Conservation (phyloP, 2,329 filamentous ascomycete species). For the Bipolaris oryzae region DNA sequence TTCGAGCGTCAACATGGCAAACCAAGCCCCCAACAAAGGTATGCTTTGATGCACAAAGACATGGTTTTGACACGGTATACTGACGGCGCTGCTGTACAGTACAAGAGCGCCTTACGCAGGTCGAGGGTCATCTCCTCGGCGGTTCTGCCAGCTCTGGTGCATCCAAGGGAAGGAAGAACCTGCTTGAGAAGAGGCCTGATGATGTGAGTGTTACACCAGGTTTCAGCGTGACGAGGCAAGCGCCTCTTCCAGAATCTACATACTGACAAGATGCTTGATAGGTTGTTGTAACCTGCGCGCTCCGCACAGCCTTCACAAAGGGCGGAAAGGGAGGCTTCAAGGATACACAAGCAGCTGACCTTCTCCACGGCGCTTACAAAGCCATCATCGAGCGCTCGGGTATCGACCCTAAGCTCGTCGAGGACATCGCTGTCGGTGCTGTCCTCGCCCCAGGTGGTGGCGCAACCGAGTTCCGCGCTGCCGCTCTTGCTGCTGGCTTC, state of each 20-base stretch:
- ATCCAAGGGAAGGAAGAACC: conserved; percentile 48
- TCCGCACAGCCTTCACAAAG: conserved; percentile 90
- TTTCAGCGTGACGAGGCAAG: neutral
- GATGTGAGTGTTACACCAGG: conserved; percentile 51
- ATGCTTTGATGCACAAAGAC: conserved; percentile 1
- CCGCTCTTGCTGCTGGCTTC: conserved; percentile 88
- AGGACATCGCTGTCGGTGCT: conserved; percentile 90
- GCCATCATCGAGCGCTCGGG: conserved; percentile 81
- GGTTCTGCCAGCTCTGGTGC: conserved; percentile 23
- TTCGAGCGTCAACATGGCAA: conserved; percentile 39
- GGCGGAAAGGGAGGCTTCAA: conserved; percentile 95
- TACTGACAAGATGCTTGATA: conserved; percentile 19
- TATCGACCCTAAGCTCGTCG: conserved; percentile 85
- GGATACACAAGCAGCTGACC: conserved; percentile 85
- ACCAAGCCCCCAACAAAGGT: conserved; percentile 43
- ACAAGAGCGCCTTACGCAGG: conserved; percentile 64
- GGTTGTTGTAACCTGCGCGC: conserved; percentile 88
- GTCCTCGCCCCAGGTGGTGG: conserved; percentile 93
- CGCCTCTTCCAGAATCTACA: neutral
- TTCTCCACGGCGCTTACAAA: conserved; percentile 83
- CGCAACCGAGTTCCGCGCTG: conserved; percentile 95
- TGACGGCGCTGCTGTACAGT: conserved; percentile 46
- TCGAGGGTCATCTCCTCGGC: conserved; percentile 63
- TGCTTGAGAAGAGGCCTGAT: conserved; percentile 63
- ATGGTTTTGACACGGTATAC: conserved; percentile 14